Evolutionary conservation across 345 rosid genomes (phyloP).

Genomic region (Hibiscus syriacus): DNA sequence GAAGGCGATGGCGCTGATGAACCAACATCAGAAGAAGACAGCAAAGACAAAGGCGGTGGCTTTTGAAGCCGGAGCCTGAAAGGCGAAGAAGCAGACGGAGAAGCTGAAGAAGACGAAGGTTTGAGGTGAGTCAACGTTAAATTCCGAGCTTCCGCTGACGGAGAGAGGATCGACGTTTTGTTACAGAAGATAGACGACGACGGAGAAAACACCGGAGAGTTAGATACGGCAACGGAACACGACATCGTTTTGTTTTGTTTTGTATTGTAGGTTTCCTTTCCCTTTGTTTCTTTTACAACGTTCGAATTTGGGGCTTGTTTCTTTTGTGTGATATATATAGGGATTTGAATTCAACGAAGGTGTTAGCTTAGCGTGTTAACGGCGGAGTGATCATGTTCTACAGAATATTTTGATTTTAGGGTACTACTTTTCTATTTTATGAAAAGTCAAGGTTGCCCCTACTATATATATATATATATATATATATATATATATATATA

Average conservation of each 20-base stretch:
- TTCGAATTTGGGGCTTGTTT: not conserved
- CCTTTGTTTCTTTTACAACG: not conserved
- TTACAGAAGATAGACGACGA: constrained; percentile 59
- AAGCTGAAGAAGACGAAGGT: constrained; percentile 28
- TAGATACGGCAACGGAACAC: constrained; percentile 63
- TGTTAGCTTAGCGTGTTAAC: not conserved
- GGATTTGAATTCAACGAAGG: not conserved
- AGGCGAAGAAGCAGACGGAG: constrained; percentile 49
- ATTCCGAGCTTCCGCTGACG: constrained; percentile 33
- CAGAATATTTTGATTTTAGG: not conserved
- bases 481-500: too few relatives aligned
- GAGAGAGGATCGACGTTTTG: constrained; percentile 32
- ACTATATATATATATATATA: too few relatives aligned
- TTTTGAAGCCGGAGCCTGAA: constrained; percentile 61
- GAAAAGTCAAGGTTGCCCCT: not conserved
- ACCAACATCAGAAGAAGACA: not conserved
- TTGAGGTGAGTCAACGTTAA: constrained; percentile 43
- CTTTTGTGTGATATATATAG: not conserved
- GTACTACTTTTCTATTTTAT: not conserved
- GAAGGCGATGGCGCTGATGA: constrained; percentile 14
- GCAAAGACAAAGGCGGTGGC: constrained; percentile 30
- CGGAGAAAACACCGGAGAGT: constrained; percentile 80
- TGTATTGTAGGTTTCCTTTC: not conserved
- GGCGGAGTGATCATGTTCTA: too few relatives aligned
- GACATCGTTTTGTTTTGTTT: constrained; percentile 29